A percentile compares a stretch with the other conserved stretches of the same genome.
These are phyloP conservation scores for Blastobotrys peoriensis DNA, from an alignment of 805 yeast species.

Conservation along the genomic window DNA sequence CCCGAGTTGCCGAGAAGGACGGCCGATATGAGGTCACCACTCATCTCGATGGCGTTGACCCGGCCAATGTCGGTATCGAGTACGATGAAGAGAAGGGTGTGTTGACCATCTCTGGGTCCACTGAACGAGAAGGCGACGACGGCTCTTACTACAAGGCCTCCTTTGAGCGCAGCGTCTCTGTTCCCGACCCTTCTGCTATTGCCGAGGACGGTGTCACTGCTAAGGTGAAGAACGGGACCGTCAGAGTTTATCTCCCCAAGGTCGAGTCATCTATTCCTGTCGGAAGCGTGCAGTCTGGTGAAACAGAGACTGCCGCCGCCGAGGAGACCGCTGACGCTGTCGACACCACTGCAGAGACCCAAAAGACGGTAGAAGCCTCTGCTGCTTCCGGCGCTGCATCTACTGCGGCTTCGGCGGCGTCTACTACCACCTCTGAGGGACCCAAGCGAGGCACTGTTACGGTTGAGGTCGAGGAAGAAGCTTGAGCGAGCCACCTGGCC, in stretches of 20 bases:
- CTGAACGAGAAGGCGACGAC: not conserved
- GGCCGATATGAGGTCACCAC: not conserved
- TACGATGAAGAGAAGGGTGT: not conserved
- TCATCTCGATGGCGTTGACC: not conserved
- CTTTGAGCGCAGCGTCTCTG: not conserved
- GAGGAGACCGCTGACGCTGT: too few species aligned
- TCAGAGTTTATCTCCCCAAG: not conserved
- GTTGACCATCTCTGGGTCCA: not conserved
- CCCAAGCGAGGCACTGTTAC: not conserved
- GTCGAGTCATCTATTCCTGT: not conserved
- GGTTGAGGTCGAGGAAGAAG: too few species aligned
- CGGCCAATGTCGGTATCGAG: not conserved
- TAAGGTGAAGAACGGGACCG: not conserved
- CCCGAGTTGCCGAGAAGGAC: not conserved
- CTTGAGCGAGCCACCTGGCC: too few species aligned
- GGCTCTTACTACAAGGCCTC: not conserved
- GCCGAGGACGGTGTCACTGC: not conserved
- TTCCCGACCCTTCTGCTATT: not conserved
- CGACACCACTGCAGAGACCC: too few species aligned
- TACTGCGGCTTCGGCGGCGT: not conserved
- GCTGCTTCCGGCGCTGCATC: too few species aligned
- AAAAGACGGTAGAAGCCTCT: too few species aligned
- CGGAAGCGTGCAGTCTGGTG: too few species aligned
- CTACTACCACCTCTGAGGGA: not conserved
- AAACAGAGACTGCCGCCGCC: too few species aligned